Evolutionary conservation across 129 eudicot species (phyloP).

Genomic region (Sambucus nigra): DNA sequence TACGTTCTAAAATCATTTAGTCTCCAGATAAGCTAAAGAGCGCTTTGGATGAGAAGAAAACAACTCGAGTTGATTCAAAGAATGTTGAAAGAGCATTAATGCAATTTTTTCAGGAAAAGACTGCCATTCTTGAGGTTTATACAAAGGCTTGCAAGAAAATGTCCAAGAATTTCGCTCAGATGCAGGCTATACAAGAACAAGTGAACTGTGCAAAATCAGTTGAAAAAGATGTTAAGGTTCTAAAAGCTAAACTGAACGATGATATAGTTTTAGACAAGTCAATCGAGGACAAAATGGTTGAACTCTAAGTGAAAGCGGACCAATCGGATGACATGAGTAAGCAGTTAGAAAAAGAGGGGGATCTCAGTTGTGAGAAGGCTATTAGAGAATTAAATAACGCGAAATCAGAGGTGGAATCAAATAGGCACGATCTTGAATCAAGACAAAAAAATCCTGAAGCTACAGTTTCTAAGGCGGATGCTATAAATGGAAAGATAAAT

Average conservation of each 20-base stretch:
- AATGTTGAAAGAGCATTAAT: slow-evolving; percentile 71
- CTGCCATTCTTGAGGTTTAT: slow-evolving; percentile 59
- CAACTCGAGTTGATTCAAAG: slow-evolving; percentile 46
- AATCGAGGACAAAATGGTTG: slow-evolving; percentile 65
- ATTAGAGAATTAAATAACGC: too few relatives aligned
- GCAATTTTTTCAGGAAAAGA: slow-evolving; percentile 64
- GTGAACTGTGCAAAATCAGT: slow-evolving; percentile 57
- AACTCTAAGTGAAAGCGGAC: slow-evolving; percentile 65
- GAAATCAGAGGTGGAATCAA: slow-evolving; percentile 58
- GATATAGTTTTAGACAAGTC: slow-evolving; percentile 56
- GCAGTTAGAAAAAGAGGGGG: slow-evolving; percentile 57
- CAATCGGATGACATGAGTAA: slow-evolving; percentile 46
- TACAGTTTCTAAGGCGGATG: slow-evolving; percentile 41
- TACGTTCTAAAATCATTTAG: too few relatives aligned
- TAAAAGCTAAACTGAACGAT: slow-evolving; percentile 72
- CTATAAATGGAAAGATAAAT: too few relatives aligned
- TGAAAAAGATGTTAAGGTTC: too few relatives aligned
- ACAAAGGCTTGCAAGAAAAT: too few relatives aligned
- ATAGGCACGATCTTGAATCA: slow-evolving; percentile 34
- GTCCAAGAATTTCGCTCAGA: too few relatives aligned
- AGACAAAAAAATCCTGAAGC: slow-evolving; percentile 48
- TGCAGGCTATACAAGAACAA: too few relatives aligned
- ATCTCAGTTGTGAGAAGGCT: too few relatives aligned
- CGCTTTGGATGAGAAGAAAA: slow-evolving; percentile 74
- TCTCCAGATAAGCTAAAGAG: slow-evolving; percentile 50